Conservation (phyloP, 768 basidiomycete genomes). For the Kwoniella mangroviensis region DNA sequence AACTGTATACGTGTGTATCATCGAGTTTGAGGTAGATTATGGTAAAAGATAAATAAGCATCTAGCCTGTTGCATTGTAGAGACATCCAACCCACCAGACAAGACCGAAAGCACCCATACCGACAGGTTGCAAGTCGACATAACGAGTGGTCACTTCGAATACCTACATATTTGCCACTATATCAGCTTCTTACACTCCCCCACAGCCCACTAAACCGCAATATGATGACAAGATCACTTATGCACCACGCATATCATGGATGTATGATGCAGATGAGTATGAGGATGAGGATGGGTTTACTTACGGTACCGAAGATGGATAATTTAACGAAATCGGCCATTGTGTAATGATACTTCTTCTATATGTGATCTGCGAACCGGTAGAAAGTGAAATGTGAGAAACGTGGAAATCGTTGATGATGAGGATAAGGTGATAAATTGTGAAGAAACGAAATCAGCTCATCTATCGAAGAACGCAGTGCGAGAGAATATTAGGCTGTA, state of each 20-base stretch:
- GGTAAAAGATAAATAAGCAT: too few relatives aligned
- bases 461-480: background rate
- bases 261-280: background rate
- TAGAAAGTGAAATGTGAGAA: background rate
- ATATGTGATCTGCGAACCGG: background rate
- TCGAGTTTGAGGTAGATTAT: background rate
- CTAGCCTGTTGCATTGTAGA: background rate
- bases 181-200: background rate
- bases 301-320: slow-evolving; percentile 94
- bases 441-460: background rate
- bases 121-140: slow-evolving; percentile 98
- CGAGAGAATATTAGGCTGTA: too few relatives aligned
- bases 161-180: slow-evolving; percentile 39
- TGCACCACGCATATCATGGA: background rate
- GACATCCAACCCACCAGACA: slow-evolving; percentile 72
- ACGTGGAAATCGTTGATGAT: background rate
- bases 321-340: slow-evolving; percentile 82
- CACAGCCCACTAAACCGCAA: background rate
- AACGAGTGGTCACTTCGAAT: slow-evolving; percentile 88
- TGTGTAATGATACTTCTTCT: background rate
- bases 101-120: slow-evolving; percentile 99
- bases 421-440: background rate
- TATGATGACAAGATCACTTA: background rate
- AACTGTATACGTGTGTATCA: slow-evolving; percentile 63
- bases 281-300: slow-evolving; percentile 11